These are phyloP conservation scores for Medicago ruthenica DNA, from an alignment of 306 rosid genomes.

Conservation along the genomic window DNA sequence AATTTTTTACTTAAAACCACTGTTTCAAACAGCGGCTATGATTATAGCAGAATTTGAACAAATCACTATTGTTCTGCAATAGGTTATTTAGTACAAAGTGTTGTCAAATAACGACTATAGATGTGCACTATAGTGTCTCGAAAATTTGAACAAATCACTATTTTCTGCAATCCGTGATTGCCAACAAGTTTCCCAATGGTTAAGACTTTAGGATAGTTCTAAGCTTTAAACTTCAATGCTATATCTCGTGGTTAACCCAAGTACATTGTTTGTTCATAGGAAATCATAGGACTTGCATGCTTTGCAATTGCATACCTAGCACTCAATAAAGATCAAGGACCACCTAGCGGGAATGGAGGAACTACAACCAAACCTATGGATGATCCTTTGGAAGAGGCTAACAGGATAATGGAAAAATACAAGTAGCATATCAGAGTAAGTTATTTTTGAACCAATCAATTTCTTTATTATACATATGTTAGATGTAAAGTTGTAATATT, in stretches of 20 bases:
- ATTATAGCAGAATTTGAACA: neutral
- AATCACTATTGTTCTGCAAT: neutral
- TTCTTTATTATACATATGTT: constrained; percentile 38
- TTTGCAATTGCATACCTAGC: constrained; percentile 79
- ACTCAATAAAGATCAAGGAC: constrained; percentile 77
- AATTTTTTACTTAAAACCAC: neutral
- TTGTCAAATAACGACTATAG: neutral
- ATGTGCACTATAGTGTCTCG: neutral
- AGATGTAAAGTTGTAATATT: constrained; percentile 35
- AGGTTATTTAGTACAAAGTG: neutral
- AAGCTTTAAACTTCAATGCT: neutral
- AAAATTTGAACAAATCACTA: neutral
- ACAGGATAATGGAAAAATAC: constrained; percentile 95
- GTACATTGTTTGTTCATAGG: constrained; percentile 58
- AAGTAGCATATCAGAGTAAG: constrained; percentile 57
- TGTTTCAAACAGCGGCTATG: neutral
- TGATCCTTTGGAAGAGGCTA: constrained; percentile 88
- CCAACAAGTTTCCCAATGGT: neutral
- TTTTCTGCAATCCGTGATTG: neutral
- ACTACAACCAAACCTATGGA: constrained; percentile 51
- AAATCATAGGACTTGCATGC: constrained; percentile 82
- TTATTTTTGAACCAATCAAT: constrained; percentile 33
- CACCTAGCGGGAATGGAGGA: constrained; percentile 51
- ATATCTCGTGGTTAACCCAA: constrained; percentile 18
- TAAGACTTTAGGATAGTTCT: neutral